Evolutionary conservation across 169 alveolate genomes (phyloP), one percentile per base, ranked within the genome.

Genomic region (Plasmodium chabaudi): DNA sequence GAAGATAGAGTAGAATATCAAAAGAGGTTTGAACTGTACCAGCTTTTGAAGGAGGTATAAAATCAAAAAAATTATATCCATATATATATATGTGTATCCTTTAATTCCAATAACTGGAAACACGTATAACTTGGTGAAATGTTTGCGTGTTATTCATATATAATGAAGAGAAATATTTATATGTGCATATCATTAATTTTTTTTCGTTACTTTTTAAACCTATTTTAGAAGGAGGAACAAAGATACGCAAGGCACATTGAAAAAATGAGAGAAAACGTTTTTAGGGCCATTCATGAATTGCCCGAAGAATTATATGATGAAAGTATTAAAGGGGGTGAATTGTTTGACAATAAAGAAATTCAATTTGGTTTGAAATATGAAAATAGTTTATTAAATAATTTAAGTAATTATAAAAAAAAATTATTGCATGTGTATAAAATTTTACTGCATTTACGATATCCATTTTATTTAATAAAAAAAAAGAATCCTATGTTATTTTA

Each of bases 401-500:
- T 93, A 69, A 79, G 91, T 59, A 92, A 67, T 44, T 93, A 65
- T 86, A 94, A 92, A 59, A 77, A 88, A 21, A 89, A 73, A 21
- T 89, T 92, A 70, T 68, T 93, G 12, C 95, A 93, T 86, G 93
- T 90, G 19, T 93, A 88, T 77, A 69, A 93, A 51, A 71, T 93
- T 68, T 71, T 93, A 27, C 92, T 92, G 87, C 88, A 93, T 63
- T 61, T 93, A 53, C 51, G 96, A 60, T 93, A 84, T 71, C 96
- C 96, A 21, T 91, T 92, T 86, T 70, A 89, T 57, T 94, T 92
- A 57, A 60, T 92, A 25, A 93, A 93, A 47, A 84, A 77, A 49
- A 75, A 88, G 9, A 87, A 88, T 15, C 96, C 96, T 44, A 93
- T 93, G 63, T n/a, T 93, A 47, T 93, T 93, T 84, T 93, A 94